These are phyloP conservation scores for Trypanosoma cruzi DNA, from an alignment of 208 protist species.

Conservation along the genomic window DNA sequence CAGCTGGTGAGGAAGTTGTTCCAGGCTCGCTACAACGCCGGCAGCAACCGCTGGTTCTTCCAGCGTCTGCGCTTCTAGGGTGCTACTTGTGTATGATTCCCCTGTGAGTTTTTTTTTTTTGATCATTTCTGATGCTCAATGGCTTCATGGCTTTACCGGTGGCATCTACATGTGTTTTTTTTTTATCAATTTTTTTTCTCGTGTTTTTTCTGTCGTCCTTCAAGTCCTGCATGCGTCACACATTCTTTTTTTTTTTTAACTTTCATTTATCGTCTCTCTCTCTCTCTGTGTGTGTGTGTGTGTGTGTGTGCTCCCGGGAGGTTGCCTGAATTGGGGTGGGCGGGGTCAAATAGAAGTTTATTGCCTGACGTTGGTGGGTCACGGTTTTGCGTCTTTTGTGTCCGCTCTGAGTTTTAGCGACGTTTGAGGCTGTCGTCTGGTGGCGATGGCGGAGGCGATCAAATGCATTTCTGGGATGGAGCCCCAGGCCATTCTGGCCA, in stretches of 20 bases:
- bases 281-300: background rate
- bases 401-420: background rate
- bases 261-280: background rate
- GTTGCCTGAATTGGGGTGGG: background rate
- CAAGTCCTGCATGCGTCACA: background rate
- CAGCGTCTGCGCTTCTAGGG: constrained; percentile 97
- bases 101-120: constrained; percentile 7
- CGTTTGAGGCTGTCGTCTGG: background rate
- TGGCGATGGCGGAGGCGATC: constrained; percentile 43
- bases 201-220: background rate
- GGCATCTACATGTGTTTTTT: background rate
- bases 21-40: constrained; percentile 95
- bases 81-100: background rate
- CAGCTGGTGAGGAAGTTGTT: constrained; percentile 91
- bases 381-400: background rate
- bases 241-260: constrained; percentile 18
- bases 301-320: background rate
- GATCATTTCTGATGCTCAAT: background rate
- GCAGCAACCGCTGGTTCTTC: constrained; percentile 99
- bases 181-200: background rate
- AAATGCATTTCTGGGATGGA: constrained; percentile 43
- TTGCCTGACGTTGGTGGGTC: no score
- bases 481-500: constrained; percentile 54
- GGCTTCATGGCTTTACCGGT: background rate
- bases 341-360: constrained; percentile 1